Evolutionary conservation across 192 early-diverging fungal species (phyloP), one percentile per base, ranked within the genome.

Genomic region (Rhizoclosmatium sp.): DNA sequence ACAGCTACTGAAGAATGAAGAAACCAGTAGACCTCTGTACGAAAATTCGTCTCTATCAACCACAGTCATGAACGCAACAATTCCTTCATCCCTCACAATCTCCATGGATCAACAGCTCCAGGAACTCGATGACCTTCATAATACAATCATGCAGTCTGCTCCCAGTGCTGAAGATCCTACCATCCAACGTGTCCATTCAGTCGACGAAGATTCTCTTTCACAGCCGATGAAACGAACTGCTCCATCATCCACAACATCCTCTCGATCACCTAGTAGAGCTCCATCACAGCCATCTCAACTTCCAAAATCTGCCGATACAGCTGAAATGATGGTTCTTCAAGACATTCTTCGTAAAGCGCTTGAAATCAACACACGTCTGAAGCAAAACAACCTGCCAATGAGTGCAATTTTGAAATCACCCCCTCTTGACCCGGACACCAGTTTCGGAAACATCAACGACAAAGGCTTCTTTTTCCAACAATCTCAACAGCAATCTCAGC

Each of bases 381-480:
- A 10, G 54, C 10, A n/a, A 16, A n/a, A 58, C n/a, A 10, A 10
- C 10, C 12, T 16, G 54, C 54, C 12, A 58, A 16, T 16, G 10
- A 58, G 54, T 58, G 10, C 54, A 10, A n/a, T 58, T 58, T 58
- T 58, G 54, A 10, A 58, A 31, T 31, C 31, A 31, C 31, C 31
- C 31, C 31, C 31, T 31, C 31, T 31, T 31, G 31, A 31, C 31
- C 31, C 21, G 9, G 61, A 64, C 21, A 64, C 40, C 21, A 64
- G 40, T 23, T 39, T 64, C 7, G 61, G 40, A 16, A 16, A 7
- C 21, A 9, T 23, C 9, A 21, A 64, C 61, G 21, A 64, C 40
- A 23, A 40, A 39, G 61, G 61, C 9, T 64, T 64, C 61, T 64
- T 64, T 23, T 64, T 64, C 40, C 61, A 40, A 9, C 61, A 64